Percentiles rank a stretch among this genome's conserved stretches.
Conservation (phyloP, 805 yeast species). For the Spathaspora passalidarum region DNA sequence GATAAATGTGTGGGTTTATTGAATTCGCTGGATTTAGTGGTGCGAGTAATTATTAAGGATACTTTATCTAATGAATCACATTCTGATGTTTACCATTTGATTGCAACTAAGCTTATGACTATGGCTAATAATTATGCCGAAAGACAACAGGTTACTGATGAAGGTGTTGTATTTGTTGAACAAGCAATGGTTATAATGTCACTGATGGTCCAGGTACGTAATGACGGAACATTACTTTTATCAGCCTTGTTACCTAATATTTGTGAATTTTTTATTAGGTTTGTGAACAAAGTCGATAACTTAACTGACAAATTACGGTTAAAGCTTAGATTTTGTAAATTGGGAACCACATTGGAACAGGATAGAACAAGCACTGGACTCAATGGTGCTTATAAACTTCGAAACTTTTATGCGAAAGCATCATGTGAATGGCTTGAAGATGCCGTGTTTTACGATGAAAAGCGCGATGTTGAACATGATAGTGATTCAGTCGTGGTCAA, state of each 20-base stretch:
- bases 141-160: conserved; percentile 21
- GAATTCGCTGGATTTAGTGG: conserved; percentile 46
- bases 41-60: conserved; percentile 71
- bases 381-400: conserved; percentile 43
- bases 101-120: conserved; percentile 44
- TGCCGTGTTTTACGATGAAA: conserved; percentile 37
- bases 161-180: conserved; percentile 41
- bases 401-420: conserved; percentile 47
- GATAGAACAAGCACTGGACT: conserved; percentile 32
- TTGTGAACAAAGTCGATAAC: conserved; percentile 26
- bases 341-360: conserved; percentile 31
- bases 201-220: conserved; percentile 29
- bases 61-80: conserved; percentile 65
- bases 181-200: conserved; percentile 48
- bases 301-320: conserved; percentile 30
- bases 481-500: conserved; percentile 7
- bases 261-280: conserved; percentile 24
- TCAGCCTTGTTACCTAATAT: conserved; percentile 30
- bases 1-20: conserved; percentile 49
- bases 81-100: conserved; percentile 49
- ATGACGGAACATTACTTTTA: conserved; percentile 34
- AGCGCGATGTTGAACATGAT: conserved; percentile 3
- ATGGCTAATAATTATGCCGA: conserved; percentile 34
- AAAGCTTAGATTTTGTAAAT: conserved; percentile 42
- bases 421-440: conserved; percentile 54